These are phyloP conservation scores for Pavlovales sp. DNA, from an alignment of 208 protist species.

Conservation along the genomic window DNA sequence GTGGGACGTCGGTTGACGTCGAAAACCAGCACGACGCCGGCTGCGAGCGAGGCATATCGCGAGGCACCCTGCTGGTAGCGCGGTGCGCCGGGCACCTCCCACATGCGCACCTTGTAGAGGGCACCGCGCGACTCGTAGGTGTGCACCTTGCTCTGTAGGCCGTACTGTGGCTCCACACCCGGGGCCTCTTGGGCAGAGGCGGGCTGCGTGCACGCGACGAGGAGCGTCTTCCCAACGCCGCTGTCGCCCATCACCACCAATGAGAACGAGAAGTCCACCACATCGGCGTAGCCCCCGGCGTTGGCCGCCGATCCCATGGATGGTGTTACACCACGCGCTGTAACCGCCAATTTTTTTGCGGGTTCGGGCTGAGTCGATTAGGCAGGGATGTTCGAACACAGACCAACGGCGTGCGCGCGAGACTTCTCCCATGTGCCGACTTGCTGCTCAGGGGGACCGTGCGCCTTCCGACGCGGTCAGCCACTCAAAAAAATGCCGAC, in stretches of 20 bases:
- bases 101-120: constrained; percentile 16
- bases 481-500: too few relatives aligned
- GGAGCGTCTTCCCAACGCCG: constrained; percentile 6
- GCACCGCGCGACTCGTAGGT: constrained; percentile 37
- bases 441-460: too few relatives aligned
- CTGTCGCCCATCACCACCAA: not conserved
- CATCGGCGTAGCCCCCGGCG: too few relatives aligned
- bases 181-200: not conserved
- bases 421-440: too few relatives aligned
- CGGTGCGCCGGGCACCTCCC: constrained; percentile 28
- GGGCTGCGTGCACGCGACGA: constrained; percentile 24
- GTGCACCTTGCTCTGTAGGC: not conserved
- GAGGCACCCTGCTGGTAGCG: not conserved
- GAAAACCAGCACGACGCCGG: constrained; percentile 14
- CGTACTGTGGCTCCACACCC: not conserved
- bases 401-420: too few relatives aligned
- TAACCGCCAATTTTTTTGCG: too few relatives aligned
- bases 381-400: too few relatives aligned
- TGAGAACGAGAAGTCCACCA: constrained; percentile 15
- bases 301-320: too few relatives aligned
- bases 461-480: too few relatives aligned
- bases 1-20: constrained; percentile 5
- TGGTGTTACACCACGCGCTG: too few relatives aligned
- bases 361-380: too few relatives aligned
- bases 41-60: constrained; percentile 10